Conservation (phyloP, 2,329 filamentous ascomycete species). For the Blumeria graminis region DNA sequence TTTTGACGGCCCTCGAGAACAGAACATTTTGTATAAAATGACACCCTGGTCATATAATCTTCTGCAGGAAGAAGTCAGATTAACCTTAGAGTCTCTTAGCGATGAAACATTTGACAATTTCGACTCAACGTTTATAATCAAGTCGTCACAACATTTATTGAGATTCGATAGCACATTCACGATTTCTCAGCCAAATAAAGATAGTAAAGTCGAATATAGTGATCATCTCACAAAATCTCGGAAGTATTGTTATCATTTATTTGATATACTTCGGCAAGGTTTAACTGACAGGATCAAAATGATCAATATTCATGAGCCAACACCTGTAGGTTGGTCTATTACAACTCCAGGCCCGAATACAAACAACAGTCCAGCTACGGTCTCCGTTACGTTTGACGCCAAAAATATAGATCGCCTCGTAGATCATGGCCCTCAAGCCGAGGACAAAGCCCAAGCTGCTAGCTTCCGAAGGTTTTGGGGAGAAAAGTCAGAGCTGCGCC, state of each 20-base stretch:
- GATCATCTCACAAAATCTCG: slow-evolving; percentile 11
- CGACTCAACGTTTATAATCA: slow-evolving; percentile 56
- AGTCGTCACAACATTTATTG: slow-evolving; percentile 27
- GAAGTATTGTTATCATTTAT: slow-evolving; percentile 28
- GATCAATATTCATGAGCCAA: slow-evolving; percentile 30
- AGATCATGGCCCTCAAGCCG: slow-evolving; percentile 69
- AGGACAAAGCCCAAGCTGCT: slow-evolving; percentile 61
- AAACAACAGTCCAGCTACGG: slow-evolving; percentile 21
- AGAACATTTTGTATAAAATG: slow-evolving; percentile 86
- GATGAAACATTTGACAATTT: slow-evolving; percentile 59
- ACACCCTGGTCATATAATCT: slow-evolving; percentile 55
- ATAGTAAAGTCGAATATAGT: slow-evolving; percentile 4
- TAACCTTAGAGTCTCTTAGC: slow-evolving; percentile 44
- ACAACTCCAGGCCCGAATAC: slow-evolving; percentile 17
- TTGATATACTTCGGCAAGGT: slow-evolving; percentile 42
- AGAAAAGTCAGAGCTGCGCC: slow-evolving; percentile 70
- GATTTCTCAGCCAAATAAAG: slow-evolving; percentile 5
- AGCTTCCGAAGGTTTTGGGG: slow-evolving; percentile 86
- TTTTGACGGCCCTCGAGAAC: slow-evolving; percentile 47
- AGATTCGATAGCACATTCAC: slow-evolving; percentile 27
- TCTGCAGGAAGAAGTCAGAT: slow-evolving; percentile 49
- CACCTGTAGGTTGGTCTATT: slow-evolving; percentile 22
- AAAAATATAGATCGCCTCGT: slow-evolving; percentile 50
- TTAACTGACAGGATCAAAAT: slow-evolving; percentile 50
- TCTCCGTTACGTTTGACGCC: slow-evolving; percentile 51